These are phyloP conservation scores for Nakazawaea holstii DNA, from an alignment of 805 yeast species.

Conservation along the genomic window DNA sequence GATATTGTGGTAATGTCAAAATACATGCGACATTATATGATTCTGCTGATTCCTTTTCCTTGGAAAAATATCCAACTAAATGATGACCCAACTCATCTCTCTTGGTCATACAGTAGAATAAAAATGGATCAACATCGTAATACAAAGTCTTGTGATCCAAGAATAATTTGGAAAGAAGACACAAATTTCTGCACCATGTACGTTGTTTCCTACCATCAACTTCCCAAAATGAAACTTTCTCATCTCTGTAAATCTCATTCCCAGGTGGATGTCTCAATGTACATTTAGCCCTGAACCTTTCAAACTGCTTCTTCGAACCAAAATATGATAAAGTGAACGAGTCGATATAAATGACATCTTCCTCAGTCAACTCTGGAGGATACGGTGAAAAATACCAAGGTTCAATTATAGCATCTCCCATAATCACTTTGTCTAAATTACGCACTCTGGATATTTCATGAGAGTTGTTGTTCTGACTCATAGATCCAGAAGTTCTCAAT, in stretches of 20 bases:
- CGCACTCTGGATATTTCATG: slow-evolving; percentile 87
- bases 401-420: slow-evolving; percentile 90
- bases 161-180: slow-evolving; percentile 84
- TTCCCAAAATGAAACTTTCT: slow-evolving; percentile 89
- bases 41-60: slow-evolving; percentile 95
- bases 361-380: slow-evolving; percentile 91
- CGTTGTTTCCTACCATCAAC: slow-evolving; percentile 95
- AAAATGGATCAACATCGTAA: slow-evolving; percentile 96
- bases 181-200: slow-evolving; percentile 95
- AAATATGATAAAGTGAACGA: slow-evolving; percentile 87
- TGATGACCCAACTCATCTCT: slow-evolving; percentile 91
- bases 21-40: slow-evolving; percentile 96
- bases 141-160: slow-evolving; percentile 94
- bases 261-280: slow-evolving; percentile 97
- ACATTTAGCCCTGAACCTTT: slow-evolving; percentile 83
- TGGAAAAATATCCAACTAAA: slow-evolving; percentile 92
- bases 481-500: slow-evolving; percentile 91
- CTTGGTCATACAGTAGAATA: slow-evolving; percentile 92
- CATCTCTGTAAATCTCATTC: slow-evolving; percentile 93
- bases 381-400: slow-evolving; percentile 99
- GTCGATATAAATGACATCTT: slow-evolving; percentile 83
- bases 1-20: slow-evolving; percentile 92
- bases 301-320: slow-evolving; percentile 86
- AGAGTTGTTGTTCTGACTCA: slow-evolving; percentile 79
- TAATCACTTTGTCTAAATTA: slow-evolving; percentile 68